A percentile compares a stretch with the other conserved stretches of the same genome.
Conservation (phyloP, 768 basidiomycete species). For the Dioszegia crocea region DNA sequence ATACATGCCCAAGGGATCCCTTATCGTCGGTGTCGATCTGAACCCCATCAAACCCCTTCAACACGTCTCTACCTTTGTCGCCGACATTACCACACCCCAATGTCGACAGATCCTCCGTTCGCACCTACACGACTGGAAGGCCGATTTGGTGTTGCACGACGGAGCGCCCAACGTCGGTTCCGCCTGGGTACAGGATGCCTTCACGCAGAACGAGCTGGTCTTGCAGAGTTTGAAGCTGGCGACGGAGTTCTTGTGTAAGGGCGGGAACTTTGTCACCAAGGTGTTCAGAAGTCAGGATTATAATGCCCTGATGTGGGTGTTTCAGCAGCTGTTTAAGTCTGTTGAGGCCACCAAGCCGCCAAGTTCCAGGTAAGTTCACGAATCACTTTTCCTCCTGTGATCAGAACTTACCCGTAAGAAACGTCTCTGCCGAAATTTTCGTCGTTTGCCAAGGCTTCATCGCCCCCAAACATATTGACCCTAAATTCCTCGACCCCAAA, state of each 20-base stretch:
- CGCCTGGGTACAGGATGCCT: conserved; percentile 98
- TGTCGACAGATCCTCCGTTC: conserved; percentile 80
- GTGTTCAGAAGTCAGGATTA: conserved; percentile 98
- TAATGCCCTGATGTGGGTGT: conserved; percentile 98
- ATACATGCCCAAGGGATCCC: conserved; percentile 87
- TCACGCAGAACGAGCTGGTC: conserved; percentile 92
- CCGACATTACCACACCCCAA: conserved; percentile 88
- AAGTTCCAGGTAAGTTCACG: conserved; percentile 79
- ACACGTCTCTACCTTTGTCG: conserved; percentile 79
- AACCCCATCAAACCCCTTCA: conserved; percentile 96
- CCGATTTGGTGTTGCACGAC: conserved; percentile 95
- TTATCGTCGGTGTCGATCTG: conserved; percentile 93
- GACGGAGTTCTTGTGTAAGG: conserved; percentile 87
- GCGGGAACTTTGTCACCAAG: conserved; percentile 94
- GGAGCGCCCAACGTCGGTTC: conserved; percentile 99
- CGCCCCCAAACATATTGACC: conserved; percentile 91
- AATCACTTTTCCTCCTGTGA: background rate
- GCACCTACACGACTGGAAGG: conserved; percentile 98
- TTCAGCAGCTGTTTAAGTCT: conserved; percentile 88
- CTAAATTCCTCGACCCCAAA: conserved; percentile 93
- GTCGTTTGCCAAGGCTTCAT: conserved; percentile 94
- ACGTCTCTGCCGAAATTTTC: conserved; percentile 99
- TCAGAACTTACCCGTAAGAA: conserved; percentile 55
- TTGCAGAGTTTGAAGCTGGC: conserved; percentile 92
- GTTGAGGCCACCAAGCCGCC: conserved; percentile 99